Base-by-base conservation (phyloP, 306 rosid species). In the Rosa rugosa region DNA sequence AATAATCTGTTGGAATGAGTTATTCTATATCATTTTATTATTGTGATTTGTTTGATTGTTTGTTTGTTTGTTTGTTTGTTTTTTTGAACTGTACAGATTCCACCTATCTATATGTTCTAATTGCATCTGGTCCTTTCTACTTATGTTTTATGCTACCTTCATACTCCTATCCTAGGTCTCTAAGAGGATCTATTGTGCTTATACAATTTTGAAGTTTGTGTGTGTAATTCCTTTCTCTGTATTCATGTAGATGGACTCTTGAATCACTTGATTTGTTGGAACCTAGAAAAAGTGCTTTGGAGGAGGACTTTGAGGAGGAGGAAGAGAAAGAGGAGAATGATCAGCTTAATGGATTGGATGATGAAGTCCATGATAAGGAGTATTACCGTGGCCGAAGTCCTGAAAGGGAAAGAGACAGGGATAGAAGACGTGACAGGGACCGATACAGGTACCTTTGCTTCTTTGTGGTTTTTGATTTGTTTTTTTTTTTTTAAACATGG, bases 291-390 rank as follows among this genome's bases (percentile, higher is more conserved):
- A 96, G 99, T 80, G 99, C 97, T 16, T 86, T 96, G 81, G 99
- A 96, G 77, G 99, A 93, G 54, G 99, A 96, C 85, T 96, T 93
- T 84, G 99, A 96, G 87, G 99, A 96, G 86, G 98, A 95, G 81
- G 99, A 95, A 81, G 99, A 95, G 82, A 96, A 91, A 80, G 99
- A 93, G 81, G 99, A 96, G 70, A 88, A 83, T 70, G 97, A 90
- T 42, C 92, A 90, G 57, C 91, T 90, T 82, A 90, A 90, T 46
- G 90, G 81, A 69, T 13, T 87, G 18, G 97, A 91, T 75, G 97
- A 91, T 80, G 96, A 82, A 54, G 81, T 75, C 66, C 86, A 88
- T 53, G 99, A 89, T 56, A 91, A 91, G 92, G 94, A 91, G 62
- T 85, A 93, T 79, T 82, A 93, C 76, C 98, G 90, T 71, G 99